Evolutionary conservation across 2,329 filamentous ascomycete genomes (phyloP).

Genomic region (Sphaerostilbella broomeana): DNA sequence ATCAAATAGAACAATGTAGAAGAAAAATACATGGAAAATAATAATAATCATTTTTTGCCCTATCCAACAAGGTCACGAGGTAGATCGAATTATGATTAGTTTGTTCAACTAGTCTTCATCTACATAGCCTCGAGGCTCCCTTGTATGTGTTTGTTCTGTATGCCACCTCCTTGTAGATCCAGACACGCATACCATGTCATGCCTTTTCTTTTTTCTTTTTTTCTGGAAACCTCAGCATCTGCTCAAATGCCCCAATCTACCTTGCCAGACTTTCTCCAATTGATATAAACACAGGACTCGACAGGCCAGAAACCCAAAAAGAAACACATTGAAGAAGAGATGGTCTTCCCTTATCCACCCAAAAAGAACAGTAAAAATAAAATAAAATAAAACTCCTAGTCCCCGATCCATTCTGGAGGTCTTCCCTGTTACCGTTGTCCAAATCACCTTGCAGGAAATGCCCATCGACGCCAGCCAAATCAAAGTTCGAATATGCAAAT

Average conservation of each 20-base stretch:
- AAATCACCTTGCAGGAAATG: constrained; percentile 8
- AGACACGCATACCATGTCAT: not conserved
- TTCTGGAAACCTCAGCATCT: not conserved
- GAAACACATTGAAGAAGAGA: constrained; percentile 3
- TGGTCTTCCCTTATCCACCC: constrained; percentile 2
- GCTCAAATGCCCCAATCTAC: constrained; percentile 2
- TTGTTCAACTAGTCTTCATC: too few relatives aligned
- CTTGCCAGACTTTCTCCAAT: not conserved
- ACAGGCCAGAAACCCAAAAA: not conserved
- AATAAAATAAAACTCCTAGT: constrained; percentile 7
- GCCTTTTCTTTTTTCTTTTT: too few relatives aligned
- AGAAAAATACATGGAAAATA: too few relatives aligned
- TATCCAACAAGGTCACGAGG: too few relatives aligned
- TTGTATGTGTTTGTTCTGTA: constrained; percentile 1
- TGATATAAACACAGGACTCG: constrained; percentile 7
- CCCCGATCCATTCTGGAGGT: constrained; percentile 11
- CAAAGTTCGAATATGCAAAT: constrained; percentile 4
- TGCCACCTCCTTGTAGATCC: constrained; percentile 5
- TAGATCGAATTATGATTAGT: too few relatives aligned
- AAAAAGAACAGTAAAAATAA: not conserved
- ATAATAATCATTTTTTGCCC: too few relatives aligned
- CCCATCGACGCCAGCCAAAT: constrained; percentile 8
- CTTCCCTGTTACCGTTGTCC: constrained; percentile 8
- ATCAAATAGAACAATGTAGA: too few relatives aligned
- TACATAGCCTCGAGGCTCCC: constrained; percentile 9